Evolutionary conservation across 2,329 filamentous ascomycete genomes (phyloP).

Genomic region (Diplodia sapinea): DNA sequence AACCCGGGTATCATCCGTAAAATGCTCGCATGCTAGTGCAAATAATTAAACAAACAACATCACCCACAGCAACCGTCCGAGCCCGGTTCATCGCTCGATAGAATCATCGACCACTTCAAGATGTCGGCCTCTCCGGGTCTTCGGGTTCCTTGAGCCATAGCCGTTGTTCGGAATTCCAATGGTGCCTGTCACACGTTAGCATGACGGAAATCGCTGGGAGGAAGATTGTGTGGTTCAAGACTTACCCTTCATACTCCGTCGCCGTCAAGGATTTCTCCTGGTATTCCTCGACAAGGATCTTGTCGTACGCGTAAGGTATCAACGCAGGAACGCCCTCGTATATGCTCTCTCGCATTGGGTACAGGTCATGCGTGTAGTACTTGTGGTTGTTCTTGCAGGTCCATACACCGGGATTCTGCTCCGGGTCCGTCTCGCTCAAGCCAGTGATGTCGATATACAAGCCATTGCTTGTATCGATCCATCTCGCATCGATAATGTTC

Average conservation of each 20-base stretch:
- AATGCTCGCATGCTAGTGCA: conserved; percentile 10
- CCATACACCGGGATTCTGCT: conserved; percentile 67
- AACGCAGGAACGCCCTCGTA: conserved; percentile 76
- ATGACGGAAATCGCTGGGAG: neutral
- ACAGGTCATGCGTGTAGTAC: conserved; percentile 74
- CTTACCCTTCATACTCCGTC: conserved; percentile 68
- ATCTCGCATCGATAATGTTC: conserved; percentile 84
- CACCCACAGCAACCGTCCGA: neutral
- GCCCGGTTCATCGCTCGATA: neutral
- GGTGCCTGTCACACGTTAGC: conserved; percentile 56
- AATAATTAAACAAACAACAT: neutral
- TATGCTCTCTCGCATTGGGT: conserved; percentile 73
- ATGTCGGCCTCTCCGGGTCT: conserved; percentile 16
- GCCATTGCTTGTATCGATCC: conserved; percentile 77
- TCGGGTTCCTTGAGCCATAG: conserved; percentile 60
- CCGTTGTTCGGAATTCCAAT: conserved; percentile 63
- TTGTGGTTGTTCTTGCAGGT: conserved; percentile 81
- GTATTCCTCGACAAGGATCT: conserved; percentile 70
- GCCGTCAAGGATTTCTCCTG: conserved; percentile 63
- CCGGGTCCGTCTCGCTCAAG: conserved; percentile 69
- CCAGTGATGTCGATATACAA: conserved; percentile 86
- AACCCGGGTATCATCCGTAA: conserved; percentile 29
- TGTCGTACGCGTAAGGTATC: conserved; percentile 72
- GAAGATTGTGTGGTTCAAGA: conserved; percentile 34
- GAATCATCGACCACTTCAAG: conserved; percentile 3